phyloP scores from a whole-genome alignment of 2,329 filamentous ascomycete genomes.

The Monilinia polystroma region DNA sequence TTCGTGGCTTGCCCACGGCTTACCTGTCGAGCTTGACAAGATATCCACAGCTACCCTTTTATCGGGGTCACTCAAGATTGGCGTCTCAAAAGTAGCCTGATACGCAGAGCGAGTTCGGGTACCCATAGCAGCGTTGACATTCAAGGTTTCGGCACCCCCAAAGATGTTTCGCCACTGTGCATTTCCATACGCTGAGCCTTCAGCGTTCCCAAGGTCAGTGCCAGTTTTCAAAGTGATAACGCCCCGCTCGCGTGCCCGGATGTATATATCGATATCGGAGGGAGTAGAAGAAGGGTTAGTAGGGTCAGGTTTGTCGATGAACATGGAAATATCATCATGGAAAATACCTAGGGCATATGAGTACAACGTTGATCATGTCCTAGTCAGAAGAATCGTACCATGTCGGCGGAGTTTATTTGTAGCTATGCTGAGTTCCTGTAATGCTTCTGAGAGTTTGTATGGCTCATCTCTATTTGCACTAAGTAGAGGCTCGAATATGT shows the following conservation, averaged over 20 bases:
- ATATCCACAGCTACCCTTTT: constrained; percentile 75
- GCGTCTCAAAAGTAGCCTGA: constrained; percentile 79
- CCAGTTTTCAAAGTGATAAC: constrained; percentile 88
- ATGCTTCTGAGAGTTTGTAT: constrained; percentile 77
- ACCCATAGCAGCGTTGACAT: constrained; percentile 81
- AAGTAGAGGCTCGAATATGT: constrained; percentile 75
- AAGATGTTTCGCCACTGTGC: constrained; percentile 88
- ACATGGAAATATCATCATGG: constrained; percentile 77
- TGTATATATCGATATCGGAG: constrained; percentile 77
- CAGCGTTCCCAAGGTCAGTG: constrained; percentile 89
- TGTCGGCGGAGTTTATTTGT: constrained; percentile 76
- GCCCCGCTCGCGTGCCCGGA: constrained; percentile 76
- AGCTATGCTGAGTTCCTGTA: constrained; percentile 67
- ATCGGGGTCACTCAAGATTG: constrained; percentile 81
- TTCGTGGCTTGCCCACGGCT: constrained; percentile 92
- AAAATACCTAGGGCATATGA: constrained; percentile 67
- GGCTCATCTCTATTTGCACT: constrained; percentile 62
- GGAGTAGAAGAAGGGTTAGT: constrained; percentile 67
- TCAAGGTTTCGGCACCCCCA: constrained; percentile 87
- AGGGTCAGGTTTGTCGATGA: constrained; percentile 72
- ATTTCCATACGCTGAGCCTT: constrained; percentile 90
- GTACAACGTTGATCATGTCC: neutral
- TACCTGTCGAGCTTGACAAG: constrained; percentile 79
- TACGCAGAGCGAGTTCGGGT: constrained; percentile 91
- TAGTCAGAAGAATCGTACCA: constrained; percentile 53